These are phyloP conservation scores for Veloporphyrellus conicus DNA, from an alignment of 1,284 basidiomycete genomes.

Conservation along the genomic window DNA sequence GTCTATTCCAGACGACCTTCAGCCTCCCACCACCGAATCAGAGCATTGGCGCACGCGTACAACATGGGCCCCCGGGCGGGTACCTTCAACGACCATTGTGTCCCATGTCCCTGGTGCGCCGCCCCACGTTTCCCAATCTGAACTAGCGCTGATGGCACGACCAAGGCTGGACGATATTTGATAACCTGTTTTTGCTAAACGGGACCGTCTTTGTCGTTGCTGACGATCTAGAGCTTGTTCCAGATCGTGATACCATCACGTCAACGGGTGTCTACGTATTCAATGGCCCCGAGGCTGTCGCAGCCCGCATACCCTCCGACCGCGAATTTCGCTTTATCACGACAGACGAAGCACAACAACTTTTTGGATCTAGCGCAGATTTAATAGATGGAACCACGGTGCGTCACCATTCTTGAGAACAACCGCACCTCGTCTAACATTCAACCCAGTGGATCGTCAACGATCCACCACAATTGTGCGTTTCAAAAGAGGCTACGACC, in stretches of 20 bases:
- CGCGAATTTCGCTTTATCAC: conserved; percentile 74
- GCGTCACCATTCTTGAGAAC: not conserved
- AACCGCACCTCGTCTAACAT: conserved; percentile 3
- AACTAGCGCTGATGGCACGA: not conserved
- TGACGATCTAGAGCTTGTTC: conserved; percentile 50
- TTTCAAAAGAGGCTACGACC: conserved; percentile 8
- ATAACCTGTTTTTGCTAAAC: conserved; percentile 71
- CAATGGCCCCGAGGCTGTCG: conserved; percentile 44
- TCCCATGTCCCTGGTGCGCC: conserved; percentile 58
- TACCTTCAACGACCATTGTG: conserved; percentile 57
- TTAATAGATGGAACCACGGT: conserved; percentile 67
- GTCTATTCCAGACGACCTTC: not conserved
- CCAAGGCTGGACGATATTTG: conserved; percentile 80
- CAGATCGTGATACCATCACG: conserved; percentile 52
- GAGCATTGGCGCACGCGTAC: conserved; percentile 35
- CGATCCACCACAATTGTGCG: conserved; percentile 80
- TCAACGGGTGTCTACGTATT: conserved; percentile 52
- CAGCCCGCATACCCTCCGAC: conserved; percentile 60
- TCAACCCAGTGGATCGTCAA: conserved; percentile 64
- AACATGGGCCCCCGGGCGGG: conserved; percentile 36
- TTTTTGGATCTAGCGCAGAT: conserved; percentile 66
- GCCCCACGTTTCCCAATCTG: not conserved
- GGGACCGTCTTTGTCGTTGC: conserved; percentile 74
- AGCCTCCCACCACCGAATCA: conserved; percentile 2
- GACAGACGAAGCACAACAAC: conserved; percentile 57